Evolutionary conservation across 495 filamentous ascomycete genomes (phyloP).

Genomic region (Aspergillus kassunensis): DNA sequence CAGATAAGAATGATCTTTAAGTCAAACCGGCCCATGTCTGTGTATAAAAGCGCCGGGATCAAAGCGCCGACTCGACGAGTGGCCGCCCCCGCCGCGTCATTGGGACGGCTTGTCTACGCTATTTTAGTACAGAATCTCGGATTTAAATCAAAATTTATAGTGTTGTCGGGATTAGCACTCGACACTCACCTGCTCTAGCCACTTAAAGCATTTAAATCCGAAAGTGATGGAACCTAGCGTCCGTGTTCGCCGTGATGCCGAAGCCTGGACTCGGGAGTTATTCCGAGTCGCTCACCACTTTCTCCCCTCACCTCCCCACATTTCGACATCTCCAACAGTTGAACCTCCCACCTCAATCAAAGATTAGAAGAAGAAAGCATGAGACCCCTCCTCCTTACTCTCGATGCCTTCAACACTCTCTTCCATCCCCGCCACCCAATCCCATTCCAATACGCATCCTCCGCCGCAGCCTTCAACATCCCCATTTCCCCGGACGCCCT

Average conservation of each 20-base stretch:
- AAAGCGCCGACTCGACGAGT: background rate
- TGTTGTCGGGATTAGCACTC: background rate
- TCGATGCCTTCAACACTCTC: constrained; percentile 77
- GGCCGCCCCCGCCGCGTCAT: constrained; percentile 3
- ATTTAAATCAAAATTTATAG: background rate
- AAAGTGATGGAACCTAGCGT: background rate
- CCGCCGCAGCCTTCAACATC: constrained; percentile 57
- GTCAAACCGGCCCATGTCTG: background rate
- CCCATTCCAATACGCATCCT: constrained; percentile 56
- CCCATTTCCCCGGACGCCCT: constrained; percentile 28
- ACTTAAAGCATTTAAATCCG: background rate
- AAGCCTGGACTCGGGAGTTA: background rate
- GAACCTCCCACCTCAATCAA: no score
- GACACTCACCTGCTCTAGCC: background rate
- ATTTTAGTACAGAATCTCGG: constrained; percentile 1
- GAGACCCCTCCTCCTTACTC: constrained; percentile 54
- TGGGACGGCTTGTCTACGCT: background rate
- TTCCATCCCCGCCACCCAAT: constrained; percentile 61
- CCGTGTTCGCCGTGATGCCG: no score
- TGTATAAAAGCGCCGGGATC: background rate
- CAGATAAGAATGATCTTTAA: background rate
- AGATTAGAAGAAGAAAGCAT: background rate
- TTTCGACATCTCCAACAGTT: background rate
- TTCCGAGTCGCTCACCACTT: background rate
- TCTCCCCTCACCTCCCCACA: background rate